Percentiles rank a stretch among this genome's conserved stretches.
Evolutionary conservation across 345 rosid species (phyloP).

Genomic region (Laguncularia racemosa): DNA sequence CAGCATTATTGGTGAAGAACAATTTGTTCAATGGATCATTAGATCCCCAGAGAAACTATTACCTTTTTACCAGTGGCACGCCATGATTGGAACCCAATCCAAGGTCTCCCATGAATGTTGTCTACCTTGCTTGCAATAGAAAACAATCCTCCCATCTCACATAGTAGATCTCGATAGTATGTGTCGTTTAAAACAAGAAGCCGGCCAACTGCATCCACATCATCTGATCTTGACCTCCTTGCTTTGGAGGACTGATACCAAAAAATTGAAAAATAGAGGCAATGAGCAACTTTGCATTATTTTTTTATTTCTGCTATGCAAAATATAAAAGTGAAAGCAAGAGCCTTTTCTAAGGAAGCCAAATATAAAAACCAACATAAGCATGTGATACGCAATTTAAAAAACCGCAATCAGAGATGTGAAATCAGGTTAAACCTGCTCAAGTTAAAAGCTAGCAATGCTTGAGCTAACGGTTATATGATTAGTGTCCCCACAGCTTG

Average conservation of each 20-base stretch:
- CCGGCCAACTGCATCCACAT: constrained; percentile 79
- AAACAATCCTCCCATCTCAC: constrained; percentile 98
- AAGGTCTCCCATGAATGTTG: constrained; percentile 86
- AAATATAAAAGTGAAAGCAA: no score
- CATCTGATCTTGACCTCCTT: constrained; percentile 88
- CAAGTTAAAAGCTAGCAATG: no score
- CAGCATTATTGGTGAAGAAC: not conserved
- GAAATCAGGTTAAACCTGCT: no score
- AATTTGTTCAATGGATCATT: constrained; percentile 5
- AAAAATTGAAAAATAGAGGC: constrained; percentile 14
- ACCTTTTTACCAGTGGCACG: constrained; percentile 96
- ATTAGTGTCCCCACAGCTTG: no score
- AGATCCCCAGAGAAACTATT: constrained; percentile 20
- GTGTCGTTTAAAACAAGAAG: constrained; percentile 67
- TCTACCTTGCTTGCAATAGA: constrained; percentile 87
- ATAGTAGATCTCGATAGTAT: constrained; percentile 53
- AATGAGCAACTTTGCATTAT: not conserved
- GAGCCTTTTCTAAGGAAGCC: no score
- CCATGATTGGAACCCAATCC: constrained; percentile 99
- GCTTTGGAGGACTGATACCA: constrained; percentile 53
- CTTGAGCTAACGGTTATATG: no score
- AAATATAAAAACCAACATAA: no score
- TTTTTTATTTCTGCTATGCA: no score
- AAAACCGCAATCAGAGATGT: no score
- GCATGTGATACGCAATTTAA: no score